Base-by-base conservation (phyloP, 768 basidiomycete genomes). In the Lenzites betulinus region DNA sequence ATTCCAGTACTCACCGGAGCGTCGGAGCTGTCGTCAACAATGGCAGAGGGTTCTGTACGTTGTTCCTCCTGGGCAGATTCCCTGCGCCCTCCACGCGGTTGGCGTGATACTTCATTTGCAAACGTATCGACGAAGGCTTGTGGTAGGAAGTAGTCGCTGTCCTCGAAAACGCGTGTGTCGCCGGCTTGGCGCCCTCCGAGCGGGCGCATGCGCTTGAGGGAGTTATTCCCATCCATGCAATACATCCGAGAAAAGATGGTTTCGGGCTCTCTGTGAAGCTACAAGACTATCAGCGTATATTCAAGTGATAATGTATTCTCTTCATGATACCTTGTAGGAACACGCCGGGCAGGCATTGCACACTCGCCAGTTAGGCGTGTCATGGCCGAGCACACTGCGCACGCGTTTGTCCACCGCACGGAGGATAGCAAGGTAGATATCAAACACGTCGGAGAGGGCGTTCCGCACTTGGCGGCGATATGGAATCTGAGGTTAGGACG, bases 321-420 rank as follows among this genome's bases (percentile, higher is more conserved):
- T n/a, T n/a, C n/a, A n/a, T n/a, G n/a, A n/a, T n/a, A 77, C 71
- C 69, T 73, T 64, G 50, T 78, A 76, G 22, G 54, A 58, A 60
- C 79, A 79, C 0, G 76, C 58, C 0, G 75, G 73, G 60, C 78
- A 80, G 0, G 71, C 62, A 55, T 78, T 70, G 41, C 66, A 33
- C 5, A 74, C 69, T 6, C 69, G 58, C 74, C 76, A 80, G 42
- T 77, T 46, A 0, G 70, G 68, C 0, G 51, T 43, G 50, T 75
- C 65, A 1, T 67, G 64, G 1, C 67, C 69, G 18, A 80, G 68
- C 4, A 59, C 67, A 13, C 15, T 22, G 6, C 61, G 28, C 15
- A 77, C 65, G 1, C 49, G 58, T 3, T n/a, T 15, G 16, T 75
- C 62, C 20, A 76, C 67, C 0, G 2, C 20, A 0, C 61, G 58